Conservation (phyloP, 2,329 filamentous ascomycete species). For the Trichophyton simii region DNA sequence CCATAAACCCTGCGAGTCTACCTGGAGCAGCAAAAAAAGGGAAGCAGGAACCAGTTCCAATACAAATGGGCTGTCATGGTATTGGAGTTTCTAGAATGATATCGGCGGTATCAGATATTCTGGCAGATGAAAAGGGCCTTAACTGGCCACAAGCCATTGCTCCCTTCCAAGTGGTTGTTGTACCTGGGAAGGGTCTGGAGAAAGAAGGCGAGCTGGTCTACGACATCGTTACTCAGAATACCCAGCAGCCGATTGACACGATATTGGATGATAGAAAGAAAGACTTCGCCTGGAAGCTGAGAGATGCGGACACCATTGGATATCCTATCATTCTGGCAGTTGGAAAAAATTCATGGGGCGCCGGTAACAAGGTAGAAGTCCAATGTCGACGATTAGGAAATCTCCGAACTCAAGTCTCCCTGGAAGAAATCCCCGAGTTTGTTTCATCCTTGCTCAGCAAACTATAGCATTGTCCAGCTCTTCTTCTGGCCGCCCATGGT, state of each 20-base stretch:
- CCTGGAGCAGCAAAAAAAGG: background rate
- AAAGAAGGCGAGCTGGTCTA: constrained; percentile 48
- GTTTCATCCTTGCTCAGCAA: constrained; percentile 38
- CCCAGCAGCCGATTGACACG: constrained; percentile 41
- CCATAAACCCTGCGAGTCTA: constrained; percentile 26
- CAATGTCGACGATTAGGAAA: constrained; percentile 57
- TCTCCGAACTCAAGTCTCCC: constrained; percentile 46
- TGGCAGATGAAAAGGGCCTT: constrained; percentile 59
- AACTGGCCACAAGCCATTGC: constrained; percentile 83
- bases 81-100: constrained; percentile 88
- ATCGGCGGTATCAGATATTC: constrained; percentile 66
- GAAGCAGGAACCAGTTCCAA: constrained; percentile 31
- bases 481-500: background rate
- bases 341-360: constrained; percentile 57
- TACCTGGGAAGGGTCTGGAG: constrained; percentile 40
- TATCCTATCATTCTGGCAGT: constrained; percentile 75
- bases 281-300: constrained; percentile 69
- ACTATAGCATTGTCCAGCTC: constrained; percentile 32
- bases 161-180: constrained; percentile 63
- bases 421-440: constrained; percentile 39
- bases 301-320: constrained; percentile 78
- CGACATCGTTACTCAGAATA: constrained; percentile 40
- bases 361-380: constrained; percentile 52
- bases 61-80: constrained; percentile 95
- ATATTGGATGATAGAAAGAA: constrained; percentile 62